Evolutionary conservation across 768 basidiomycete genomes (phyloP).

Genomic region (Crucibulum laeve): DNA sequence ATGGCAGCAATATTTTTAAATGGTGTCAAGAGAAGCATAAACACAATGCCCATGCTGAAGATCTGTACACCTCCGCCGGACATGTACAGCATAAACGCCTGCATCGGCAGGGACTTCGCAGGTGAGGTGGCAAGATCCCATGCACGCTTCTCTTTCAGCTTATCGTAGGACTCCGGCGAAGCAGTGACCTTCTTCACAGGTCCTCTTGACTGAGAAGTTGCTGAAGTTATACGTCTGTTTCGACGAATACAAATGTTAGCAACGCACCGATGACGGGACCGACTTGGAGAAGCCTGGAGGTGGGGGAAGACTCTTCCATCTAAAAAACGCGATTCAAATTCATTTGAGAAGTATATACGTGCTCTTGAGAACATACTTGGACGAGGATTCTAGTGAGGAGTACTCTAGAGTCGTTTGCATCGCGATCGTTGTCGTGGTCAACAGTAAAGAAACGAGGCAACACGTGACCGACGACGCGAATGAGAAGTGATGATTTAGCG

Average conservation of each 20-base stretch:
- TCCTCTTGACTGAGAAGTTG: slow-evolving; percentile 35
- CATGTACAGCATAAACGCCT: slow-evolving; percentile 98
- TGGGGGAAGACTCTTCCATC: slow-evolving; percentile 61
- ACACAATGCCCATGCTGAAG: slow-evolving; percentile 94
- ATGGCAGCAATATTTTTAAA: slow-evolving; percentile 81
- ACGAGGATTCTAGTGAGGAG: slow-evolving; percentile 1
- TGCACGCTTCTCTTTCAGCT: slow-evolving; percentile 73
- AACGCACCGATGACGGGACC: slow-evolving; percentile 28
- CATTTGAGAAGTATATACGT: neutral
- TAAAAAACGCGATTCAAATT: slow-evolving; percentile 13
- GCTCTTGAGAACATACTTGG: slow-evolving; percentile 4
- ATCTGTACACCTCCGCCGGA: slow-evolving; percentile 94
- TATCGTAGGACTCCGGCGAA: slow-evolving; percentile 50
- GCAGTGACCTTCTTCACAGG: slow-evolving; percentile 26
- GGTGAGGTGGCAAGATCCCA: slow-evolving; percentile 85
- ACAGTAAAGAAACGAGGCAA: no score
- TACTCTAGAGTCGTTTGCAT: neutral
- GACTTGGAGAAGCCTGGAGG: slow-evolving; percentile 65
- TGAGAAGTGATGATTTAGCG: no score
- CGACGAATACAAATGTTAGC: neutral
- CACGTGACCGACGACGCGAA: no score
- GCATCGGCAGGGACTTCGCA: slow-evolving; percentile 92
- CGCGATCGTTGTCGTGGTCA: neutral
- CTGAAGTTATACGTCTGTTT: neutral
- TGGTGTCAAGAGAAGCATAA: slow-evolving; percentile 85